Percentiles rank a stretch among this genome's conserved stretches.
Evolutionary conservation across 2,329 filamentous ascomycete genomes (phyloP).

Genomic region (Sporothrix sp.): DNA sequence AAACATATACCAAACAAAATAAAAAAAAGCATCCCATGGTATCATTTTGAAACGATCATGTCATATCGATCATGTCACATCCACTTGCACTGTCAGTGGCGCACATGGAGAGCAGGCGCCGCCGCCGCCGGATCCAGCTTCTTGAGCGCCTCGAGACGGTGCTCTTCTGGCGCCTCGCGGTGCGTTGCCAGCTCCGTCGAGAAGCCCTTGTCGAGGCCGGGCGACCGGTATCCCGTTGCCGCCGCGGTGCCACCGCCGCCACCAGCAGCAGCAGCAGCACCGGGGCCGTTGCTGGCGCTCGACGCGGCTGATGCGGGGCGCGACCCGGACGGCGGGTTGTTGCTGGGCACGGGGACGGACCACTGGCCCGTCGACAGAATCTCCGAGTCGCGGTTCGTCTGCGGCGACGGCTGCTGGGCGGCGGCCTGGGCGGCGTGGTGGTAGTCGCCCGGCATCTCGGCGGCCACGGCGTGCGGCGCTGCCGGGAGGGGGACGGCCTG

Average conservation of each 20-base stretch:
- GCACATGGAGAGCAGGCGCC: background rate
- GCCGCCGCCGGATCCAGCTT: conserved; percentile 17
- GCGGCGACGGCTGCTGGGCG: conserved; percentile 16
- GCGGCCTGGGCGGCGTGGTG: conserved; percentile 27
- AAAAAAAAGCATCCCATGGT: no score
- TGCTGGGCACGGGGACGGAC: conserved; percentile 27
- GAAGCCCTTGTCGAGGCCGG: conserved; percentile 32
- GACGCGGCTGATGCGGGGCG: conserved; percentile 30
- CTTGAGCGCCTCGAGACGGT: conserved; percentile 22
- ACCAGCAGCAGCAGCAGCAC: background rate
- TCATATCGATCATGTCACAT: no score
- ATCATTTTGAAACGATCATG: no score
- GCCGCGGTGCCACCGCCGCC: conserved; percentile 14
- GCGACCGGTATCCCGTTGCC: conserved; percentile 27
- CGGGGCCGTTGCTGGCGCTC: conserved; percentile 17
- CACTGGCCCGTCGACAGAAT: conserved; percentile 28
- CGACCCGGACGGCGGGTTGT: conserved; percentile 16
- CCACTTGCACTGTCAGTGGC: no score
- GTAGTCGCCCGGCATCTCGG: conserved; percentile 40
- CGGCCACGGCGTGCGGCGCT: conserved; percentile 12
- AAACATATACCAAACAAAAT: no score
- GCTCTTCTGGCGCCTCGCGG: conserved; percentile 37
- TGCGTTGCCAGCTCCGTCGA: conserved; percentile 38
- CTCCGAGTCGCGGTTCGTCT: conserved; percentile 23
- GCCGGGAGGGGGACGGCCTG: background rate